These are phyloP conservation scores for Cucurbita argyrosperma DNA, from an alignment of 306 rosid species.

Conservation along the genomic window DNA sequence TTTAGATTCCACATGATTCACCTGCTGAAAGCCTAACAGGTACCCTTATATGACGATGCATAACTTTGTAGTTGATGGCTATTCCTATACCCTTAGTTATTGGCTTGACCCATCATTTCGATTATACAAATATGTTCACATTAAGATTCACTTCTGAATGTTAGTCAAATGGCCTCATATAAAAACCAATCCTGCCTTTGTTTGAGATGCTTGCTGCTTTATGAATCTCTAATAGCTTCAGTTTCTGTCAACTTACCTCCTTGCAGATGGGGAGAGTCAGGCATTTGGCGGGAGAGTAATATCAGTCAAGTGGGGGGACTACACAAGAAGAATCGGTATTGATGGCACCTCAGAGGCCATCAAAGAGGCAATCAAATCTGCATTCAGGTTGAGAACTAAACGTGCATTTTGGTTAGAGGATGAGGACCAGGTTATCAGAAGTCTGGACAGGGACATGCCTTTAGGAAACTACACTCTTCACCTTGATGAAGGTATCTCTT, in stretches of 20 bases:
- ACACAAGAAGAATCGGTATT: conserved; percentile 78
- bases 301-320: conserved; percentile 84
- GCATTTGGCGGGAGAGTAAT: conserved; percentile 81
- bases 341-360: conserved; percentile 86
- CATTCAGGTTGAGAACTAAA: conserved; percentile 80
- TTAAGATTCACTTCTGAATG: no score
- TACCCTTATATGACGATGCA: not conserved
- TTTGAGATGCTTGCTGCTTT: not conserved
- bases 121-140: no score
- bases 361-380: conserved; percentile 81
- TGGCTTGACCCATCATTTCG: no score
- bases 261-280: conserved; percentile 65
- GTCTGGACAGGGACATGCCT: conserved; percentile 96
- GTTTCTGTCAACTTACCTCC: not conserved
- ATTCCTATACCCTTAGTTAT: no score
- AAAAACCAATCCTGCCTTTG: not conserved
- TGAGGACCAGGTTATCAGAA: conserved; percentile 78
- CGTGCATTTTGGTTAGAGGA: conserved; percentile 97
- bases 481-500: conserved; percentile 67
- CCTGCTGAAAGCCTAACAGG: not conserved
- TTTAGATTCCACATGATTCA: not conserved
- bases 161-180: no score
- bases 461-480: conserved; percentile 84
- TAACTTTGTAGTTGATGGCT: not conserved
- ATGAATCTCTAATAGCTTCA: conserved; percentile 1